These are phyloP conservation scores for Juglanconis sp. DNA, from an alignment of 2,329 filamentous ascomycete species.

Conservation along the genomic window DNA sequence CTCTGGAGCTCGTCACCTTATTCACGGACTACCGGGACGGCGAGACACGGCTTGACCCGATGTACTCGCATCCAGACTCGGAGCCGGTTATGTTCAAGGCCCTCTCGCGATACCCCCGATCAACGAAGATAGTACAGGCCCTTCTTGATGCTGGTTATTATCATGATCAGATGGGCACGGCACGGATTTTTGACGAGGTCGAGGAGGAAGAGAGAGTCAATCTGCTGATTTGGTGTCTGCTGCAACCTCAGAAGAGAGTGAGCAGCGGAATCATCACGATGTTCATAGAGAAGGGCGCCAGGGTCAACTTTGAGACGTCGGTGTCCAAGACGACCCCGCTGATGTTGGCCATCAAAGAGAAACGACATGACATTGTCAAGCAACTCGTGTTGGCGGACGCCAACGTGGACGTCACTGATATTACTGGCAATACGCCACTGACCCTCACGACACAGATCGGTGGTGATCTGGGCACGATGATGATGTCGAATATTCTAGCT, in stretches of 20 bases:
- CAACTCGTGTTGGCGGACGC: slow-evolving; percentile 55
- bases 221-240: slow-evolving; percentile 58
- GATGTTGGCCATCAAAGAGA: slow-evolving; percentile 55
- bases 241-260: slow-evolving; percentile 61
- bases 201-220: slow-evolving; percentile 54
- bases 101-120: slow-evolving; percentile 53
- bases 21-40: slow-evolving; percentile 50
- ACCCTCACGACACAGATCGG: slow-evolving; percentile 56
- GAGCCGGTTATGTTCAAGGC: slow-evolving; percentile 51
- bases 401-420: slow-evolving; percentile 57
- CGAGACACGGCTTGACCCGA: slow-evolving; percentile 47
- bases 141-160: slow-evolving; percentile 58
- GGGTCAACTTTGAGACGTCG: slow-evolving; percentile 53
- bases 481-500: slow-evolving; percentile 53
- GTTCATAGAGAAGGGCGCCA: slow-evolving; percentile 53
- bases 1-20: slow-evolving; percentile 47
- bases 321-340: slow-evolving; percentile 54
- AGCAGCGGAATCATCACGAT: slow-evolving; percentile 56
- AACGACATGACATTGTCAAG: slow-evolving; percentile 55
- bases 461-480: slow-evolving; percentile 49
- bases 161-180: slow-evolving; percentile 50
- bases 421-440: slow-evolving; percentile 55
- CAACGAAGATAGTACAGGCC: slow-evolving; percentile 46
- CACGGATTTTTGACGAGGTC: slow-evolving; percentile 41
- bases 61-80: slow-evolving; percentile 39